Base-by-base conservation (phyloP, 1,284 basidiomycete genomes). In the Chalciporus sp. region DNA sequence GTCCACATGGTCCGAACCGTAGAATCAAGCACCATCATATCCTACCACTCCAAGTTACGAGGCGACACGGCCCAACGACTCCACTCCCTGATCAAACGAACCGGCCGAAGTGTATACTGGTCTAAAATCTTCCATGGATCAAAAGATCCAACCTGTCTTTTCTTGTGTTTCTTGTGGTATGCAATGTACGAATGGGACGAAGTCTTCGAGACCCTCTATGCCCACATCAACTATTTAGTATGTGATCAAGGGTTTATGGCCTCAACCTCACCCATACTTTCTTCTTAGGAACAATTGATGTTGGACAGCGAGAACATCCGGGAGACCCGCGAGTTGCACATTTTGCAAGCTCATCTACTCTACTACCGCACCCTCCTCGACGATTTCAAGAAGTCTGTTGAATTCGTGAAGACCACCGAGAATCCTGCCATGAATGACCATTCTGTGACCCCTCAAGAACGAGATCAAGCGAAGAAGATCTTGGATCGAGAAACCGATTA, bases 171-270 rank as follows among this genome's bases (percentile, higher is more conserved):
- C 41, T 61, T 84, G 44, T 84, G 82, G 81, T 80, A 82, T 60
- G 75, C 78, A 0, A 62, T 83, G 44, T 84, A 83, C 58, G 71
- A 80, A 1, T 83, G 81, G 81, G 81, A 84, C 51, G 80, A 83
- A 60, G 69, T 78, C 4, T 64, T 82, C 35, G 80, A 83, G 59
- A 56, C 61, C 7, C 61, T 83, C 31, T 77, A 78, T 52, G 56
- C 62, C 7, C 76, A 83, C 58, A 74, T 83, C 16, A 73, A 71
- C 47, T 58, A 54, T n/a, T 57, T 81, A 58, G 80, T 74, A 47
- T 42, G 72, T 2, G 6, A 41, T 7, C 12, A 20, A 14, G 26
- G 14, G 12, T 23, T 6, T 2, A 39, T 49, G 1, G 16, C 14
- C 14, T 35, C 33, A 31, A 23, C 23, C 31, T 31, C 31, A 31